Conservation (phyloP, 768 basidiomycete species). For the Neoboletus magnificus region DNA sequence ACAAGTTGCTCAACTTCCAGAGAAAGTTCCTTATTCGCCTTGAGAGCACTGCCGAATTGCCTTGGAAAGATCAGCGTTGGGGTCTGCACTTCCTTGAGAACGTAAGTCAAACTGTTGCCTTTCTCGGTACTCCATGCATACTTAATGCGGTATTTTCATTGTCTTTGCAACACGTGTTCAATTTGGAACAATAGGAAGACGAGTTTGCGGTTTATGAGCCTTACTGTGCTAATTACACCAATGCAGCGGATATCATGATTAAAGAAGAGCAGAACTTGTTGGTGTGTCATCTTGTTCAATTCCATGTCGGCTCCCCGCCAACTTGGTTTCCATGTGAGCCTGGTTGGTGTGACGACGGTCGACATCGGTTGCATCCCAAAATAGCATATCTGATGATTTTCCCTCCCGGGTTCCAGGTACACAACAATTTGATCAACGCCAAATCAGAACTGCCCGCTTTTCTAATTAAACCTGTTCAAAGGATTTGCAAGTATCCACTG, state of each 20-base stretch:
- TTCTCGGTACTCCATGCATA: conserved; percentile 17
- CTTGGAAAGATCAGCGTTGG: conserved; percentile 86
- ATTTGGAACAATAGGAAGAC: conserved; percentile 74
- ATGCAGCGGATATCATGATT: conserved; percentile 80
- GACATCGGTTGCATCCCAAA: conserved; percentile 11
- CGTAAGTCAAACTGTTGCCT: conserved; percentile 44
- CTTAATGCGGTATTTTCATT: conserved; percentile 45
- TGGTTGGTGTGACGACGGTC: conserved; percentile 27
- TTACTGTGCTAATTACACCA: conserved; percentile 93
- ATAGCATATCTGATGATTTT: conserved; percentile 20
- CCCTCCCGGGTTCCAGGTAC: conserved; percentile 44
- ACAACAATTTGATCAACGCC: conserved; percentile 83
- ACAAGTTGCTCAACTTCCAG: conserved; percentile 95
- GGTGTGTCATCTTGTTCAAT: conserved; percentile 48
- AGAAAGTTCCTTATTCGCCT: conserved; percentile 88
- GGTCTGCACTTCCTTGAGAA: conserved; percentile 80
- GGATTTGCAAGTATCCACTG: conserved; percentile 97
- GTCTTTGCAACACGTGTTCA: conserved; percentile 25
- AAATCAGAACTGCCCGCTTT: conserved; percentile 93
- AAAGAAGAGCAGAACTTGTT: conserved; percentile 81
- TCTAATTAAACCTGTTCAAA: conserved; percentile 97
- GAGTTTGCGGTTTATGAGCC: conserved; percentile 96
- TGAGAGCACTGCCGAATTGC: conserved; percentile 78
- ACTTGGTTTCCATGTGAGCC: conserved; percentile 13
- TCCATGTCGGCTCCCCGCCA: conserved; percentile 3